Base-by-base conservation (phyloP, 2,329 filamentous ascomycete species). In the Talaromyces sp. region DNA sequence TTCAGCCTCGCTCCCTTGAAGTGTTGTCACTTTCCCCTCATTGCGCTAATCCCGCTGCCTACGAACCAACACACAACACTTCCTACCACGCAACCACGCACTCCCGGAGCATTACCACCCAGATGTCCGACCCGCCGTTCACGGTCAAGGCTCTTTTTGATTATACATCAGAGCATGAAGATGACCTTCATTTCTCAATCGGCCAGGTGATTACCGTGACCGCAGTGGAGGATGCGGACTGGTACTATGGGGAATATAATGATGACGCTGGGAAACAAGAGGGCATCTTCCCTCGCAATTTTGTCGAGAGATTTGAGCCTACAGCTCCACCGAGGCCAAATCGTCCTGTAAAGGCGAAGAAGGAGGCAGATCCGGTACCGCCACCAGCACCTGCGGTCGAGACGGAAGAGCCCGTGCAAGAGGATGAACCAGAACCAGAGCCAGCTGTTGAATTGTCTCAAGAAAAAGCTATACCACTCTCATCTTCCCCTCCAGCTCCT, bases 61-160 rank as follows among this genome's bases (percentile, higher is more conserved):
- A 56, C 63, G 54, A 43, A 31, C 11, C 37, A 39, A 45, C 35
- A 57, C 54, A 57, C 52, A 57, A 45, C 24, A 31, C 24, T n/a
- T 45, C 39, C 22, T 43, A 19, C 11, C 24, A 13, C 39, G 13
- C 37, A 59, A 41, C 37, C 37, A 11, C 37, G 22, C 35, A 50
- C 71, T 71, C 69, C 70, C 69, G 45, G 41, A 33, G 59, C 41
- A 57, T 39, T 52, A 62, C 64, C 68, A 77, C 70, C 81, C 85
- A 79, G 76, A 93, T 93, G 90, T 83, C 89, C 78, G 79, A 77
- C 67, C 84, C 84, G 72, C 88, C 89, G 67, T 97, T 97, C 85
- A 96, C 92, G 81, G 95, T 99, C 83, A 96, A 93, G 85, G 92
- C 95, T 71, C 81, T 98, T 75, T 99, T 90, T 83, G 94, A 98